Conservation (phyloP, 2,329 filamentous ascomycete species). For the Huntiella decipiens region DNA sequence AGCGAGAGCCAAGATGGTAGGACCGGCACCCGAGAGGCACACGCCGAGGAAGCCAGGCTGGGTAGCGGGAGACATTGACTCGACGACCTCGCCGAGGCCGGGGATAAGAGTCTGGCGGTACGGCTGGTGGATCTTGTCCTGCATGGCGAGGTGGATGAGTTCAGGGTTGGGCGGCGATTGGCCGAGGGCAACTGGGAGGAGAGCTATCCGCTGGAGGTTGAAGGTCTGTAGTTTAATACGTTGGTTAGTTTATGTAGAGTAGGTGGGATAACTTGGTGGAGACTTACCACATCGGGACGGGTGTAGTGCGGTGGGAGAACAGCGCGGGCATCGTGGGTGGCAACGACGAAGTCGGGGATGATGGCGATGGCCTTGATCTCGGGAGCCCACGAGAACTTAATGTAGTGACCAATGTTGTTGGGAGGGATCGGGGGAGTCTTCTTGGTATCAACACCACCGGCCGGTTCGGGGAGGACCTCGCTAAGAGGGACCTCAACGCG, state of each 20-base stretch:
- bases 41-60: conserved; percentile 83
- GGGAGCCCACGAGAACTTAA: conserved; percentile 81
- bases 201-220: conserved; percentile 83
- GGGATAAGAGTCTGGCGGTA: conserved; percentile 86
- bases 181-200: conserved; percentile 76
- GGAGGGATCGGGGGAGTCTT: conserved; percentile 76
- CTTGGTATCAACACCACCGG: conserved; percentile 81
- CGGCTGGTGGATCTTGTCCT: conserved; percentile 94
- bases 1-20: conserved; percentile 83
- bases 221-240: conserved; percentile 41
- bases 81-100: conserved; percentile 73
- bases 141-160: conserved; percentile 94
- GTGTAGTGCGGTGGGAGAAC: conserved; percentile 69
- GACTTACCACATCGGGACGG: conserved; percentile 59
- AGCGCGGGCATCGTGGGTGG: conserved; percentile 76
- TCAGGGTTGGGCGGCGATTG: conserved; percentile 79
- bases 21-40: conserved; percentile 84
- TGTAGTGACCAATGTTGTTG: conserved; percentile 81
- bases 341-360: conserved; percentile 86
- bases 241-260: neutral
- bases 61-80: conserved; percentile 71
- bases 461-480: conserved; percentile 78
- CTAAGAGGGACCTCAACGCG: conserved; percentile 85
- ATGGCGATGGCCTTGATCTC: conserved; percentile 96
- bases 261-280: neutral